Conservation (phyloP, 495 filamentous ascomycete genomes). For the Elasticomyces elasticus region DNA sequence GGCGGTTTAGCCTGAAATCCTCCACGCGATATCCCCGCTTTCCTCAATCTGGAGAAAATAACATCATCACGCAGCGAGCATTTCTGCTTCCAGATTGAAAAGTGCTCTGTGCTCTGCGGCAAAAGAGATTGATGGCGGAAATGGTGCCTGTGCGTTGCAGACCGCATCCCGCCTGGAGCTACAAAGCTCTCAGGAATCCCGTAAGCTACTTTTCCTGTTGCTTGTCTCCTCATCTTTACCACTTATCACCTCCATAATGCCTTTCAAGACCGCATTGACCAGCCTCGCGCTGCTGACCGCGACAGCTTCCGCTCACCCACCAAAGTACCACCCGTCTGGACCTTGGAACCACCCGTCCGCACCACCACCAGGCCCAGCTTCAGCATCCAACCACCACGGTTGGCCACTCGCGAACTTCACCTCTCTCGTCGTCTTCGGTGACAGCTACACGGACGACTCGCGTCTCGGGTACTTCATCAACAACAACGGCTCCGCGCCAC, state of each 20-base stretch:
- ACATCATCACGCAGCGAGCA: background rate
- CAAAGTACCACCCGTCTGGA: background rate
- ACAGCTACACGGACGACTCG: constrained; percentile 66
- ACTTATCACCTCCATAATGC: constrained; percentile 1
- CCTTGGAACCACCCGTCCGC: background rate
- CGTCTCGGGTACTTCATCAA: constrained; percentile 50
- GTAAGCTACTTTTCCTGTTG: background rate
- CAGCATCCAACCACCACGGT: background rate
- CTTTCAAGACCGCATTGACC: background rate
- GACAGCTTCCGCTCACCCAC: background rate
- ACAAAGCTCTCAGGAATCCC: background rate
- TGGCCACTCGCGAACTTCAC: constrained; percentile 40
- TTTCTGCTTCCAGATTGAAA: background rate
- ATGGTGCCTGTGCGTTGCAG: constrained; percentile 4
- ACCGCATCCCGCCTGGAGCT: background rate
- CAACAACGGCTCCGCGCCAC: constrained; percentile 50
- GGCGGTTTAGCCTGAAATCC: constrained; percentile 4
- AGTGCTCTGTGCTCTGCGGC: background rate
- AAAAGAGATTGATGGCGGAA: background rate
- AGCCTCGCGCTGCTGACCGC: background rate
- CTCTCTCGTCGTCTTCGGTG: constrained; percentile 52
- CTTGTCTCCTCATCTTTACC: background rate
- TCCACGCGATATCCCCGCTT: constrained; percentile 7
- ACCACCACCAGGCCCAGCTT: background rate
- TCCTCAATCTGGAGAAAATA: background rate